Percentiles rank a stretch among this genome's conserved stretches.
These are phyloP conservation scores for Plasmodium chabaudi DNA, from an alignment of 169 alveolate genomes.

Conservation along the genomic window DNA sequence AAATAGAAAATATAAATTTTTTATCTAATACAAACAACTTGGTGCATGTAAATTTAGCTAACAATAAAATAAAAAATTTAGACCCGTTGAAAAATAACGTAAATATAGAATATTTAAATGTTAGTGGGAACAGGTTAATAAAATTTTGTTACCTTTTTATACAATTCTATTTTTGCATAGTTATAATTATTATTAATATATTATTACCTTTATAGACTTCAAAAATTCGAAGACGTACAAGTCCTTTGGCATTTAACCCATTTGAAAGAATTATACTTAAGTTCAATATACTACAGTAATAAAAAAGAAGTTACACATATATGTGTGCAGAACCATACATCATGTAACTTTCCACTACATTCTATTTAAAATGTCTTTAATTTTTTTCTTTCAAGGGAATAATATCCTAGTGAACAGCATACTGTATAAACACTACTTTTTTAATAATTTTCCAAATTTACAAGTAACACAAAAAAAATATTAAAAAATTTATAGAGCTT, in stretches of 20 bases:
- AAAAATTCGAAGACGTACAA: conserved; percentile 59
- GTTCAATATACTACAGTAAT: conserved; percentile 72
- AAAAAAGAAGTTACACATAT: background rate
- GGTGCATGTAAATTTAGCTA: conserved; percentile 37
- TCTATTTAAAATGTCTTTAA: background rate
- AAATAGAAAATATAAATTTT: conserved; percentile 50
- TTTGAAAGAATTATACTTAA: conserved; percentile 47
- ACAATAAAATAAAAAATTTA: conserved; percentile 35
- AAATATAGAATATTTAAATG: conserved; percentile 42
- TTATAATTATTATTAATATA: background rate
- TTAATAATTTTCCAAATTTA: conserved; percentile 53
- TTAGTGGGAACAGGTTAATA: conserved; percentile 69
- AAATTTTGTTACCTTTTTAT: background rate
- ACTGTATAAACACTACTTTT: conserved; percentile 51
- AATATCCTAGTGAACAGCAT: conserved; percentile 12
- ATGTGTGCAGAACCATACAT: background rate
- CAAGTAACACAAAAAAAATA: conserved; percentile 14
- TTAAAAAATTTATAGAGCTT: background rate
- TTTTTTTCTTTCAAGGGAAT: conserved; percentile 19
- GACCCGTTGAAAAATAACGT: conserved; percentile 40
- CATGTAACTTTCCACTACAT: no score
- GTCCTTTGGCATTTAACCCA: conserved; percentile 26
- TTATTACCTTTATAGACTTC: conserved; percentile 23
- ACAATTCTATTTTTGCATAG: background rate
- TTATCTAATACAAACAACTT: conserved; percentile 20